phyloP scores from a whole-genome alignment of 371 early-diverging fungal species.

The Catenaria anguillulae region DNA sequence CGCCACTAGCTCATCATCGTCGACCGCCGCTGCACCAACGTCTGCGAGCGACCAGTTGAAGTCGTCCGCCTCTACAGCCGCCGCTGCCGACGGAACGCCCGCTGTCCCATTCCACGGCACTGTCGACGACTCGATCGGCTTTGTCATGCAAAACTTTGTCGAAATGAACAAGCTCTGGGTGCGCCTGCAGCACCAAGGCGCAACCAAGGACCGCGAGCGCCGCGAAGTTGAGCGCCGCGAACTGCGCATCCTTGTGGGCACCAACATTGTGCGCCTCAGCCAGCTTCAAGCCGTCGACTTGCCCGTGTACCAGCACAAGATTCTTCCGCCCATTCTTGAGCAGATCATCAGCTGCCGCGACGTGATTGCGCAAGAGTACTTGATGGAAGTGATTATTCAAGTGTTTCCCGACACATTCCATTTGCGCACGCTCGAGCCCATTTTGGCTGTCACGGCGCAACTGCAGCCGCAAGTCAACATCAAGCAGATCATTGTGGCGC shows the following conservation, averaged over 20 bases:
- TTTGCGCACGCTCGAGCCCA: conserved; percentile 68
- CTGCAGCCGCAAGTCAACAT: conserved; percentile 81
- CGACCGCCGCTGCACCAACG: neutral
- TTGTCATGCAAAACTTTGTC: conserved; percentile 86
- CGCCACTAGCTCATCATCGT: conserved; percentile 3
- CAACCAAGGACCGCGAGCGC: conserved; percentile 76
- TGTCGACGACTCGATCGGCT: conserved; percentile 74
- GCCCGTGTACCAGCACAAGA: conserved; percentile 55
- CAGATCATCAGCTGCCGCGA: conserved; percentile 92
- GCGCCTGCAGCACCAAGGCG: conserved; percentile 88
- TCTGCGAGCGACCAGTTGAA: neutral
- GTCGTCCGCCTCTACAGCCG: neutral
- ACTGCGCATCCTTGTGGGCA: conserved; percentile 80
- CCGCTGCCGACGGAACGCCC: neutral
- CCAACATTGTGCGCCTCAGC: conserved; percentile 85
- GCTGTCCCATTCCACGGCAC: conserved; percentile 39
- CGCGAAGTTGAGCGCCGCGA: conserved; percentile 89
- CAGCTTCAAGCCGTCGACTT: conserved; percentile 77
- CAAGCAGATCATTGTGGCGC: conserved; percentile 79
- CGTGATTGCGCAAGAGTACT: conserved; percentile 94
- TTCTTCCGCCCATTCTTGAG: conserved; percentile 79
- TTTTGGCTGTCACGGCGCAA: conserved; percentile 75
- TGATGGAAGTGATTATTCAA: conserved; percentile 95
- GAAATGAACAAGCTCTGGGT: conserved; percentile 99
- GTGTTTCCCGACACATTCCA: conserved; percentile 94